phyloP scores from a whole-genome alignment of 176 grass and related monocot species.

The Canna indica region DNA sequence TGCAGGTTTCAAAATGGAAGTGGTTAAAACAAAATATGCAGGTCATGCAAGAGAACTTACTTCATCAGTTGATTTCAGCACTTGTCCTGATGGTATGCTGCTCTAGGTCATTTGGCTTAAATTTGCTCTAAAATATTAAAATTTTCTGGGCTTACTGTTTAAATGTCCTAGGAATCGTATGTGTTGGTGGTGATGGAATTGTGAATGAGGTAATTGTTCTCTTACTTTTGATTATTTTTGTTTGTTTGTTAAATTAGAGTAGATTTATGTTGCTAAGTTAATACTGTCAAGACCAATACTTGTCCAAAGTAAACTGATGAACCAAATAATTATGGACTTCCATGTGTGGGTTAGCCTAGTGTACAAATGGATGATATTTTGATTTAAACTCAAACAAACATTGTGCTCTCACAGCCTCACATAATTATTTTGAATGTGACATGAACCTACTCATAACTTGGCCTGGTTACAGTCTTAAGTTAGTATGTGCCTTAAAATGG shows the following conservation, averaged over 20 bases:
- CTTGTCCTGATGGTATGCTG: constrained; percentile 64
- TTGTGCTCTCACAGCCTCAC: neutral
- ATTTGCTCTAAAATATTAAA: neutral
- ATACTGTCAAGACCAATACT: neutral
- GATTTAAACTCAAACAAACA: neutral
- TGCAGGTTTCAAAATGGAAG: constrained; percentile 85
- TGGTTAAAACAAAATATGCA: constrained; percentile 69
- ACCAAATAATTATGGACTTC: neutral
- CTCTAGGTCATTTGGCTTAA: neutral
- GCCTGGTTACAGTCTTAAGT: neutral
- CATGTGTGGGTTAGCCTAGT: neutral
- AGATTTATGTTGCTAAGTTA: neutral
- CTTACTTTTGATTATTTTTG: neutral
- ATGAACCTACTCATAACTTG: neutral
- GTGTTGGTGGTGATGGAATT: constrained; percentile 87
- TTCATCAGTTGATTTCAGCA: constrained; percentile 54
- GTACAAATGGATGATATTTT: neutral
- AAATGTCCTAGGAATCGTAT: constrained; percentile 53
- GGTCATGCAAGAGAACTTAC: constrained; percentile 81
- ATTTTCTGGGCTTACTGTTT: constrained; percentile 2
- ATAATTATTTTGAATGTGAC: neutral
- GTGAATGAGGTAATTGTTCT: constrained; percentile 50
- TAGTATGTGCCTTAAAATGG: neutral
- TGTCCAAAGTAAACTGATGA: neutral
- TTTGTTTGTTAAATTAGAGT: neutral